phyloP scores from a whole-genome alignment of 1,284 basidiomycete genomes.

The Melampsora larici-populina region DNA sequence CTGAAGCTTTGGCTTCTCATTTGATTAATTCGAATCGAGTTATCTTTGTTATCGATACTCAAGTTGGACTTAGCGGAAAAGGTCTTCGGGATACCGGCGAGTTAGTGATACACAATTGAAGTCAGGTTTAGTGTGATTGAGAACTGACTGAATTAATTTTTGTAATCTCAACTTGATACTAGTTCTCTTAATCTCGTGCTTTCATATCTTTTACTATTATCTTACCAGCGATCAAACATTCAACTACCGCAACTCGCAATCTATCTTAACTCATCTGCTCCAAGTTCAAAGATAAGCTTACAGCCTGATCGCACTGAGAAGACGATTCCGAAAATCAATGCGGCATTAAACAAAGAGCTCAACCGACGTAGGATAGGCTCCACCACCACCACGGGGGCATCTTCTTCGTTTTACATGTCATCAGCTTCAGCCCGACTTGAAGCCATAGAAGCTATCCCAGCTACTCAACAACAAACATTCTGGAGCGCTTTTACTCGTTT shows the following conservation, averaged over 20 bases:
- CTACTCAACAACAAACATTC: constrained; percentile 22
- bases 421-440: constrained; percentile 25
- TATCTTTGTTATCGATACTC: constrained; percentile 41
- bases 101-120: neutral
- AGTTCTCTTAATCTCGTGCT: constrained; percentile 31
- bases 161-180: neutral
- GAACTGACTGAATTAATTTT: neutral
- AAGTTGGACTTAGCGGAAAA: constrained; percentile 39
- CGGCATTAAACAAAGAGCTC: constrained; percentile 26
- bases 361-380: constrained; percentile 34
- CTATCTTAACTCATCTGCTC: constrained; percentile 11
- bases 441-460: constrained; percentile 34
- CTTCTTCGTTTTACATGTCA: neutral
- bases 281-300: neutral
- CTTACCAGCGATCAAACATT: constrained; percentile 8
- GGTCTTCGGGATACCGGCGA: constrained; percentile 35
- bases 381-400: neutral
- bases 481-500: neutral
- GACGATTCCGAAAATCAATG: constrained; percentile 24
- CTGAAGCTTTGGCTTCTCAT: constrained; percentile 25
- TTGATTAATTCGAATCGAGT: constrained; percentile 2
- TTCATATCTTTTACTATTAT: constrained; percentile 29
- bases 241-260: constrained; percentile 28
- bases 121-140: too few species aligned
- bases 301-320: neutral